Evolutionary conservation across 2,329 filamentous ascomycete species (phyloP).

Genomic region (Scedosporium boydii): DNA sequence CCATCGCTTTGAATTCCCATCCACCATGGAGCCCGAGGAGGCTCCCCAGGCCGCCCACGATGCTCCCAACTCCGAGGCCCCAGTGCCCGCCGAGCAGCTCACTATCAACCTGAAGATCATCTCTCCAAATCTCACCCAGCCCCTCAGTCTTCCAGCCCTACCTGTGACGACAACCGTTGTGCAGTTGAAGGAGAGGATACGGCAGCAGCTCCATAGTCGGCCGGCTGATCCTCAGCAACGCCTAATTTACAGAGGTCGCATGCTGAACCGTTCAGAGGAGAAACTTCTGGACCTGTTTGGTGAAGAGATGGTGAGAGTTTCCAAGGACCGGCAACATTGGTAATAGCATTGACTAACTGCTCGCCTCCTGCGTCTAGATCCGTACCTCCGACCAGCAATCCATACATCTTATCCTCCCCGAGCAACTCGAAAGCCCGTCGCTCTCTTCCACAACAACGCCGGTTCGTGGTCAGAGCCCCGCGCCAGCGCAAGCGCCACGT

Average conservation of each 20-base stretch:
- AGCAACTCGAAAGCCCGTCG: constrained; percentile 17
- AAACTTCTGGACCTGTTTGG: constrained; percentile 50
- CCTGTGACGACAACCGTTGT: constrained; percentile 42
- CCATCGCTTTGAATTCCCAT: not conserved
- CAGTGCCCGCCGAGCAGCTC: constrained; percentile 20
- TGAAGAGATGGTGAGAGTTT: constrained; percentile 36
- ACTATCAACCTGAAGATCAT: constrained; percentile 48
- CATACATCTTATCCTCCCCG: constrained; percentile 43
- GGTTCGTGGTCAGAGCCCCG: constrained; percentile 15
- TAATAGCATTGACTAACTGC: not conserved
- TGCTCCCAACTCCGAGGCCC: not conserved
- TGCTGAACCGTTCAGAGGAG: constrained; percentile 43
- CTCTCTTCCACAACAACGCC: constrained; percentile 16
- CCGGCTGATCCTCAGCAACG: constrained; percentile 47
- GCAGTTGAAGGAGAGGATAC: constrained; percentile 49
- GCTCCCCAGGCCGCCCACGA: not conserved
- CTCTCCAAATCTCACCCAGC: constrained; percentile 45
- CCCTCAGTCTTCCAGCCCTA: constrained; percentile 38
- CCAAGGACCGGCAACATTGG: not conserved
- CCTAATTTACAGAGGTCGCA: constrained; percentile 50
- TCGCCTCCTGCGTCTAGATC: constrained; percentile 22
- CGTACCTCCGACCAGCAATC: constrained; percentile 36
- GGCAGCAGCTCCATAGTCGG: constrained; percentile 36
- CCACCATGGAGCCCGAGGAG: constrained; percentile 1
- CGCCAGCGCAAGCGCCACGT: constrained; percentile 15